A percentile compares a stretch with the other conserved stretches of the same genome.
phyloP scores from a whole-genome alignment of 768 basidiomycete species.

The Panus rudis region DNA sequence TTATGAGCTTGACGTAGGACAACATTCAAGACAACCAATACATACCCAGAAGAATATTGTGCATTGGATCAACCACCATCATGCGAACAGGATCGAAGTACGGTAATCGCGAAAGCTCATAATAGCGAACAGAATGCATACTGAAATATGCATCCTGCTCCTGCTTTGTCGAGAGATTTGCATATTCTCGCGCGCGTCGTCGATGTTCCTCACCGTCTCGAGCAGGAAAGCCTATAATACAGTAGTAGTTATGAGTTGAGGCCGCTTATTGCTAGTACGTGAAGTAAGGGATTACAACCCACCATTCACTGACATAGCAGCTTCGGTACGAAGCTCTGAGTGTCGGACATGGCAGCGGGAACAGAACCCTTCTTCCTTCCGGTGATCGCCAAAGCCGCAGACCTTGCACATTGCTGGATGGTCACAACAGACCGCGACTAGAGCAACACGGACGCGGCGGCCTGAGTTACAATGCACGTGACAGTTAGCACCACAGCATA shows the following conservation, averaged over 20 bases:
- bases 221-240: conserved; percentile 7
- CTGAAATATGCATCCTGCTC: conserved; percentile 14
- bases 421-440: conserved; percentile 28
- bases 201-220: conserved; percentile 8
- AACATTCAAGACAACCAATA: background rate
- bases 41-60: conserved; percentile 21
- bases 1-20: background rate
- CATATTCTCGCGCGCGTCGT: conserved; percentile 6
- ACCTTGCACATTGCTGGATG: conserved; percentile 23
- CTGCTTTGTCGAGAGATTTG: background rate
- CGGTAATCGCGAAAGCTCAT: conserved; percentile 16
- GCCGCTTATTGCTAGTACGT: background rate
- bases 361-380: conserved; percentile 11
- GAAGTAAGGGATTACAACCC: background rate
- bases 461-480: conserved; percentile 11
- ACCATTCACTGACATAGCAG: conserved; percentile 7
- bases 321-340: conserved; percentile 7
- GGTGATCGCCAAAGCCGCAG: conserved; percentile 16
- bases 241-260: background rate
- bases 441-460: conserved; percentile 5
- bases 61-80: conserved; percentile 27
- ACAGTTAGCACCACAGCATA: background rate
- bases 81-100: conserved; percentile 24
- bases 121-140: conserved; percentile 11
- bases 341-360: conserved; percentile 8